Evolutionary conservation across 1,284 basidiomycete genomes (phyloP), one percentile per base, ranked within the genome.

Genomic region (Sphaerobolus stellatus): DNA sequence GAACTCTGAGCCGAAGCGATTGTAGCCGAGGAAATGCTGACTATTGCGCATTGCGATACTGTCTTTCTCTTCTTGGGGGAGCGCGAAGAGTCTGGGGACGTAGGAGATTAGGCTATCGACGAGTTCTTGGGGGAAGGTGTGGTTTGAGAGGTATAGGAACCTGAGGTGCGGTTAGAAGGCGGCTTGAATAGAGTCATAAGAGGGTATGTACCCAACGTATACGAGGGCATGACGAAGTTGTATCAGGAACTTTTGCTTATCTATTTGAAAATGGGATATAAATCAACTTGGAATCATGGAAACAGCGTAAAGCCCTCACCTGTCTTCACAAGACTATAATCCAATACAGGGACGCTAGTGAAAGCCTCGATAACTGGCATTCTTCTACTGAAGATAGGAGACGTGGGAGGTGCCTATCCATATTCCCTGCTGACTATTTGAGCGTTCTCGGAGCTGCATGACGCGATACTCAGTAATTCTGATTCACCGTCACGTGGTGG

Each of bases 1-100:
- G 49, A 82, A 61, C 66, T 88, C 86, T 1, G 78, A 74, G 5
- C 84, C 84, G 2, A 86, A 66, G 40, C 71, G 70, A 18, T 79
- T 81, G 64, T 88, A 88, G 1, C 86, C 86, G 27, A 87, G 73
- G 66, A 88, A 89, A 61, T 84, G 82, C 33, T 75, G 78, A 29
- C 79, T 83, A 61, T 86, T 82, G 11, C 66, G 71, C 85, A 87
- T 87, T 7, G 69, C 65, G 48, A 86, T 77, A 40, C 68, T 69
- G 33, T 85, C 79, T 66, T 88, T 88, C 50, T 74, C 75, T 27
- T 78, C 79, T 52, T 81, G 77, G 0, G 83, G 80, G 1, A 88
- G 69, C 2, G 71, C 78, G 64, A 88, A 88, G n/a, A 87, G 69
- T 16, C 72, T 71, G 3, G 85, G 84, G 4, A 82, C 78, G 62